A percentile compares a stretch with the other conserved stretches of the same genome.
Conservation (phyloP, 176 grass and related monocot species). For the Juncus inflexus region DNA sequence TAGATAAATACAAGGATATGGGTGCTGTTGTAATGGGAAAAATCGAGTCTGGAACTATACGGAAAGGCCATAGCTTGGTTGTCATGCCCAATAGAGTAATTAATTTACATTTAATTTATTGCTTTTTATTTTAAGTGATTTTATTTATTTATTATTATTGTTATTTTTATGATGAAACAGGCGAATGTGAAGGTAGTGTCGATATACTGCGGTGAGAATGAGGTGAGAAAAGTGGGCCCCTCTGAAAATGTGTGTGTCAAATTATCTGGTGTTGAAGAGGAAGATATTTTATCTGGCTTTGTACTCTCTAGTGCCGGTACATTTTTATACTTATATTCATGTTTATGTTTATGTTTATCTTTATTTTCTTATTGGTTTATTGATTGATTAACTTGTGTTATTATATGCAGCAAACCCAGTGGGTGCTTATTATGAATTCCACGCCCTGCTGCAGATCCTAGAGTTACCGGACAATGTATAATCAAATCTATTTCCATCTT, state of each 20-base stretch:
- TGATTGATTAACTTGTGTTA: too few relatives aligned
- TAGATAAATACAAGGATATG: slow-evolving; percentile 99
- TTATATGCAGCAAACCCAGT: slow-evolving; percentile 63
- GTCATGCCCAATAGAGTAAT: slow-evolving; percentile 93
- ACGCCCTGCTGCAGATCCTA: slow-evolving; percentile 88
- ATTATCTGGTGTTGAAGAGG: slow-evolving; percentile 83
- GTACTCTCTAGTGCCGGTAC: slow-evolving; percentile 71
- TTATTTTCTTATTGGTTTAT: neutral
- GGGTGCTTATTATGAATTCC: slow-evolving; percentile 62
- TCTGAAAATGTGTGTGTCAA: slow-evolving; percentile 85
- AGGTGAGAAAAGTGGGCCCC: slow-evolving; percentile 60
- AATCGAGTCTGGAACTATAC: slow-evolving; percentile 77
- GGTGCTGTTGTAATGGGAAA: slow-evolving; percentile 94
- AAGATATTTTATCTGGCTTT: slow-evolving; percentile 88
- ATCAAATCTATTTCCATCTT: slow-evolving; percentile 7
- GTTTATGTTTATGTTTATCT: neutral
- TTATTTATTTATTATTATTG: too few relatives aligned
- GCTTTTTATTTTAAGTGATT: neutral
- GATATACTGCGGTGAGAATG: slow-evolving; percentile 70
- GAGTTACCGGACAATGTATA: slow-evolving; percentile 94
- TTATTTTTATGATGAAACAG: slow-evolving; percentile 26
- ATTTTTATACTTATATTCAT: slow-evolving; percentile 26
- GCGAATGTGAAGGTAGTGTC: slow-evolving; percentile 73
- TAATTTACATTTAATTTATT: neutral
- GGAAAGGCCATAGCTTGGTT: slow-evolving; percentile 75